These are phyloP conservation scores for Musa balbisiana DNA, from an alignment of 202 grass and related monocot genomes.

Conservation along the genomic window DNA sequence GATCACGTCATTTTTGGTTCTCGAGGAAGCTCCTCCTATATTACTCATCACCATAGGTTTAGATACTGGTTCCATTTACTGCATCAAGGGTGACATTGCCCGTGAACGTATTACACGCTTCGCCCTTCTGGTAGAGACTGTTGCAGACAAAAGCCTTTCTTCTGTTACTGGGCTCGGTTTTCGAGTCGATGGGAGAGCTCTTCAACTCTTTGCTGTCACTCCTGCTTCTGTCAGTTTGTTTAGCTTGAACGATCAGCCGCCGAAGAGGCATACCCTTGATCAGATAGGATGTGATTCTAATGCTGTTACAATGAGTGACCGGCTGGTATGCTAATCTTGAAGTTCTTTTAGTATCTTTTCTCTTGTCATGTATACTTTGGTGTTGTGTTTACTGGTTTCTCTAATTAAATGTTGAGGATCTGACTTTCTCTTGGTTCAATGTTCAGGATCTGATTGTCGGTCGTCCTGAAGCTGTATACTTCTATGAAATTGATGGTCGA, in stretches of 20 bases:
- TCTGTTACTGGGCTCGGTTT: constrained; percentile 36
- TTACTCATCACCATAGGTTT: constrained; percentile 71
- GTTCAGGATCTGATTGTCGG: constrained; percentile 82
- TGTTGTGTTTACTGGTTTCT: not conserved
- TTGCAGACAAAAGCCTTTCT: constrained; percentile 26
- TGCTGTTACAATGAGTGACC: constrained; percentile 80
- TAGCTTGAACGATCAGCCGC: constrained; percentile 71
- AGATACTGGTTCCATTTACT: constrained; percentile 84
- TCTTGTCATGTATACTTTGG: constrained; percentile 7
- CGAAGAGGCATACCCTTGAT: constrained; percentile 72
- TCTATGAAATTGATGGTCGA: constrained; percentile 88
- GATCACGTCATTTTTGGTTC: constrained; percentile 92
- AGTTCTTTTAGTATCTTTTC: not conserved
- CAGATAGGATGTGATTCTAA: constrained; percentile 70
- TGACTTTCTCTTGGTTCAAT: constrained; percentile 10
- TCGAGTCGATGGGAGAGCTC: constrained; percentile 63
- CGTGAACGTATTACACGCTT: constrained; percentile 95
- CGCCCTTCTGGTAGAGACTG: constrained; percentile 57
- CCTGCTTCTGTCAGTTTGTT: constrained; percentile 67
- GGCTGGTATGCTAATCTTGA: constrained; percentile 42
- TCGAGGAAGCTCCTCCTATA: constrained; percentile 92
- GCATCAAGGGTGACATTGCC: constrained; percentile 94
- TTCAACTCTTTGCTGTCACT: constrained; percentile 79
- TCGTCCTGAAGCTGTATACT: constrained; percentile 97
- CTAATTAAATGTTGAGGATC: not conserved